Percentiles rank a stretch among this genome's conserved stretches.
Conservation (phyloP, 352 stramenopile genomes). For the Poterioochromonas sp. region DNA sequence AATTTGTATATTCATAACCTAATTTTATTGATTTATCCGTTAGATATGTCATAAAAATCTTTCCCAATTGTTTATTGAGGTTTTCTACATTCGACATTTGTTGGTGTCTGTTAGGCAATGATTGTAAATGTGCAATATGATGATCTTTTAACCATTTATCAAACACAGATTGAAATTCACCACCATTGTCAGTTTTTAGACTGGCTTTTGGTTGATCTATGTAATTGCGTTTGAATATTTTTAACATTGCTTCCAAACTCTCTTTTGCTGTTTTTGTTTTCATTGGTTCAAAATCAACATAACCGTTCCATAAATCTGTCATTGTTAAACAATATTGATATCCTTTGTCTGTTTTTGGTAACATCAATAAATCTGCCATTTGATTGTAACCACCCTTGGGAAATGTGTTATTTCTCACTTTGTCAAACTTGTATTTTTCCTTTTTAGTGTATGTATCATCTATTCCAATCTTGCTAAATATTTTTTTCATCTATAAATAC, state of each 20-base stretch:
- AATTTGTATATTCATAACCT: background rate
- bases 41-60: constrained; percentile 20
- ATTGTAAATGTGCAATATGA: background rate
- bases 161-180: constrained; percentile 26
- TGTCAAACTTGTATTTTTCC: background rate
- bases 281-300: constrained; percentile 28
- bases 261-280: constrained; percentile 9
- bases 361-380: constrained; percentile 26
- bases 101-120: constrained; percentile 13
- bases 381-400: background rate
- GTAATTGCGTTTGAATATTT: background rate
- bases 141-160: constrained; percentile 21
- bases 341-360: background rate
- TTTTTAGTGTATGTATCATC: constrained; percentile 27
- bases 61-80: constrained; percentile 25
- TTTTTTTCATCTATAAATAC: background rate
- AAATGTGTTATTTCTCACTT: constrained; percentile 11
- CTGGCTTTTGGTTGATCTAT: background rate
- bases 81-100: constrained; percentile 25
- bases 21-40: background rate
- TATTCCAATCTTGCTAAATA: constrained; percentile 5
- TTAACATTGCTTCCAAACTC: constrained; percentile 1
- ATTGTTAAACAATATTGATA: constrained; percentile 20
- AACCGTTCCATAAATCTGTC: constrained; percentile 1
- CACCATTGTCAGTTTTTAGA: constrained; percentile 12